Percentiles rank a stretch among this genome's conserved stretches.
These are phyloP conservation scores for Pleurostoma richardsiae DNA, from an alignment of 2,329 filamentous ascomycete species.

Conservation along the genomic window DNA sequence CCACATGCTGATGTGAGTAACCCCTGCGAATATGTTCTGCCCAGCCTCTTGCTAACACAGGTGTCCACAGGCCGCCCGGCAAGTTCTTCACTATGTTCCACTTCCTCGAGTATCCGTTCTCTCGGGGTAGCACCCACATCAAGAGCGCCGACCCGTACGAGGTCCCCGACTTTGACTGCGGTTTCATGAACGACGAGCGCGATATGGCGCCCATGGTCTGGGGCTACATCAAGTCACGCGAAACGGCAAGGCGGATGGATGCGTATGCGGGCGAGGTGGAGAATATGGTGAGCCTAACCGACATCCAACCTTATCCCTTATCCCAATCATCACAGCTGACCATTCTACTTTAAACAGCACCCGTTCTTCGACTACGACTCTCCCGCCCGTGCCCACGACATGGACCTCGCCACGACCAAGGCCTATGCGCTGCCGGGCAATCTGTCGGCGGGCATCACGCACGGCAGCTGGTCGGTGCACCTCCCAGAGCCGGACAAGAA, in stretches of 20 bases:
- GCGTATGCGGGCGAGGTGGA: constrained; percentile 72
- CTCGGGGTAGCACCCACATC: constrained; percentile 67
- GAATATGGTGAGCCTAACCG: constrained; percentile 31
- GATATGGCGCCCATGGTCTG: constrained; percentile 84
- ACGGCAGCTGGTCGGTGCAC: constrained; percentile 65
- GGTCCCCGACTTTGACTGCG: constrained; percentile 70
- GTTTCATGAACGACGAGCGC: constrained; percentile 81
- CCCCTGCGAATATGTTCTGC: neutral
- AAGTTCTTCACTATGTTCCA: constrained; percentile 85
- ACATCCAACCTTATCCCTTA: neutral
- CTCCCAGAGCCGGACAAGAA: constrained; percentile 48
- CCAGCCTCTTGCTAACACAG: constrained; percentile 20
- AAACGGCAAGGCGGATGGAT: constrained; percentile 73
- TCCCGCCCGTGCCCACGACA: constrained; percentile 63
- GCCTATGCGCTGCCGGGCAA: constrained; percentile 70
- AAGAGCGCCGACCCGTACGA: constrained; percentile 68
- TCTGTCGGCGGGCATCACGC: constrained; percentile 64
- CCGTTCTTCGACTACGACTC: constrained; percentile 70
- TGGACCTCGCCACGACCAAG: constrained; percentile 72
- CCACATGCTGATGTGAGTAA: constrained; percentile 50
- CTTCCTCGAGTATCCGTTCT: constrained; percentile 75
- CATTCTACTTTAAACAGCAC: constrained; percentile 43
- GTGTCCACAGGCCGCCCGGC: constrained; percentile 57
- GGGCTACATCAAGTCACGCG: constrained; percentile 78
- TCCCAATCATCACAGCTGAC: constrained; percentile 10